Base-by-base conservation (phyloP, 2,329 filamentous ascomycete genomes). In the Ascochyta pisi region DNA sequence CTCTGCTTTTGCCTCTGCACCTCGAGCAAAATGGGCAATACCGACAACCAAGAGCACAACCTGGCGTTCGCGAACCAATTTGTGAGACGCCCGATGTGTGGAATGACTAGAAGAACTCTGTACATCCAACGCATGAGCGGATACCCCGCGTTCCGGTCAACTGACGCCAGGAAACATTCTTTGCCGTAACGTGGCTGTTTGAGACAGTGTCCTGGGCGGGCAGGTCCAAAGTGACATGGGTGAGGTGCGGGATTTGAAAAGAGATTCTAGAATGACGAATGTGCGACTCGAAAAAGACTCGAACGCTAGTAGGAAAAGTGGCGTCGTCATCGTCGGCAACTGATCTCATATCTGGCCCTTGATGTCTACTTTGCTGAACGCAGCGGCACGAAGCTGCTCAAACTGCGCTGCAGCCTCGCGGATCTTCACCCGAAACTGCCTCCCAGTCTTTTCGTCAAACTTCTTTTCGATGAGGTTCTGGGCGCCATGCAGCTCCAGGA, bases 351-450 rank as follows among this genome's bases (percentile, higher is more conserved):
- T 96, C 79, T 98, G 94, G 71, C 94, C 93, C 81, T 98, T 97
- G 82, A 98, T 96, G 79, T 98, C 93, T 82, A 98, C 89, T 73
- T 88, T 89, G 71, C 86, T 85, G 78, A 96, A 96, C 44, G 94
- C 94, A 60, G 84, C 82, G 35, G 82, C 77, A 74, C 88, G 89
- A 56, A 90, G 86, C 49, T 79, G 75, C 73, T 97, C 92, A 76
- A 98, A 96, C 19, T 89, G 78, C 38, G 77, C 73, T 27, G 62
- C 67, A 41, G 52, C 89, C 62, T 86, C 85, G 61, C 90, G 88
- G 62, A 88, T 83, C 62, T 87, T 88, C 74, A 74, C 69, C 22
- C 69, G 69, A 40, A 57, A 61, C 29, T 68, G 65, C 4, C 35
- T 42, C 24, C 42, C 50, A 37, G 45, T 63, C 40, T 58, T 63